Percentiles rank a stretch among this genome's conserved stretches.
These are phyloP conservation scores for Xylaria telfairii DNA, from an alignment of 495 filamentous ascomycete genomes.

Conservation along the genomic window DNA sequence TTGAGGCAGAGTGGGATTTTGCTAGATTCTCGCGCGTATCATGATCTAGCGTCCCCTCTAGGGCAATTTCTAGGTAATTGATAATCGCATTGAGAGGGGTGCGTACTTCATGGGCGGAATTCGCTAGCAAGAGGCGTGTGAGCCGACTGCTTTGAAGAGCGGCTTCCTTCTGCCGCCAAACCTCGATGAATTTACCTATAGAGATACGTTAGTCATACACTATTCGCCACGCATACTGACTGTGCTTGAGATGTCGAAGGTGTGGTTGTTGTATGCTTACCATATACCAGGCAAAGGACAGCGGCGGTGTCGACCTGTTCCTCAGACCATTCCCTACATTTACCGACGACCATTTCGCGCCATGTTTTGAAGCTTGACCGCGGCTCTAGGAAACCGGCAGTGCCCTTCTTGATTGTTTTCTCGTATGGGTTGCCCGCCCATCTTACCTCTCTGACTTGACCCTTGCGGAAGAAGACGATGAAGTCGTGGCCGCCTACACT, in stretches of 20 bases:
- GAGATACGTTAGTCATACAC: neutral
- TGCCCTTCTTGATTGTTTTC: slow-evolving; percentile 71
- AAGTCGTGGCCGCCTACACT: slow-evolving; percentile 81
- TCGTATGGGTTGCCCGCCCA: slow-evolving; percentile 97
- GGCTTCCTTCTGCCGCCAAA: slow-evolving; percentile 92
- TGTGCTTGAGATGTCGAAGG: neutral
- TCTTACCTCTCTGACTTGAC: slow-evolving; percentile 78
- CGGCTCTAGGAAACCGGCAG: slow-evolving; percentile 73
- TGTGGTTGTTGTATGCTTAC: slow-evolving; percentile 57
- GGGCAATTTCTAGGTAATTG: slow-evolving; percentile 92
- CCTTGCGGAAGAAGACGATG: slow-evolving; percentile 88
- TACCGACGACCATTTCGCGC: slow-evolving; percentile 77
- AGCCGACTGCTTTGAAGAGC: slow-evolving; percentile 82
- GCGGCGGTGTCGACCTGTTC: slow-evolving; percentile 85
- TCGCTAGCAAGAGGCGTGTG: slow-evolving; percentile 81
- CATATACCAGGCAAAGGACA: slow-evolving; percentile 88
- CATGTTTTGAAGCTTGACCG: slow-evolving; percentile 78
- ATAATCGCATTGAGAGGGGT: slow-evolving; percentile 96
- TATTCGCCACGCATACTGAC: neutral
- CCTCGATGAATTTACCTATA: slow-evolving; percentile 71
- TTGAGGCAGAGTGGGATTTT: slow-evolving; percentile 92
- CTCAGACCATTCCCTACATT: slow-evolving; percentile 77
- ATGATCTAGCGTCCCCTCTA: slow-evolving; percentile 80
- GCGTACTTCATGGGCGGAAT: slow-evolving; percentile 93
- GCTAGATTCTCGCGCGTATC: slow-evolving; percentile 89